Conservation (phyloP, 2,329 filamentous ascomycete species). For the Colletotrichum navitas region DNA sequence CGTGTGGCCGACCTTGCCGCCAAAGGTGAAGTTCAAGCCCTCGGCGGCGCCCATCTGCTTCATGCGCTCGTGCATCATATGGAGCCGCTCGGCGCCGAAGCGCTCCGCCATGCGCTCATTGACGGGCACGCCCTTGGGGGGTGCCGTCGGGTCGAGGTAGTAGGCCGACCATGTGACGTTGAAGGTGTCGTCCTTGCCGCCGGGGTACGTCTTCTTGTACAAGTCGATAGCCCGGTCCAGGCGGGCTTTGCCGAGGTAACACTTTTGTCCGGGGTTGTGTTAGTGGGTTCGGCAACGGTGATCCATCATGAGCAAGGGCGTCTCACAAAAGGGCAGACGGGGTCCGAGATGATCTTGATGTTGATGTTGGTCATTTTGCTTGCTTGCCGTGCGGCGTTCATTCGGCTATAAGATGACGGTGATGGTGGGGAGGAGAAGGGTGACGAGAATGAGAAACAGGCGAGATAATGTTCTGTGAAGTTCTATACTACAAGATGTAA, state of each 20-base stretch:
- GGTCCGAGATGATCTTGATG: constrained; percentile 85
- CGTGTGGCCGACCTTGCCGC: constrained; percentile 80
- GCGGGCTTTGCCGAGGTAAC: constrained; percentile 84
- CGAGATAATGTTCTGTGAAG: not conserved
- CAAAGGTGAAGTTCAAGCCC: constrained; percentile 80
- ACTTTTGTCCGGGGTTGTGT: constrained; percentile 57
- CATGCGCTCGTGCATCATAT: constrained; percentile 70
- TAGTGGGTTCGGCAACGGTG: constrained; percentile 25
- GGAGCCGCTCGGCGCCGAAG: constrained; percentile 74
- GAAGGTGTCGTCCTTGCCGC: constrained; percentile 74
- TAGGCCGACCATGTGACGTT: constrained; percentile 82
- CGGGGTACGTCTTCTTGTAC: constrained; percentile 73
- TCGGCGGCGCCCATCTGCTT: constrained; percentile 69
- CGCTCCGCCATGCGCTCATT: constrained; percentile 68
- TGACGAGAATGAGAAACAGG: not conserved
- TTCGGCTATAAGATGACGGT: not conserved
- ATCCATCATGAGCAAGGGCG: not conserved
- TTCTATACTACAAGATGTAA: not conserved
- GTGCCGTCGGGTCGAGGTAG: constrained; percentile 79
- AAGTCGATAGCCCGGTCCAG: constrained; percentile 78
- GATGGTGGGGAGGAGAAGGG: too few species aligned
- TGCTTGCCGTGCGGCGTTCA: constrained; percentile 36
- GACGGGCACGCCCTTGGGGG: constrained; percentile 59
- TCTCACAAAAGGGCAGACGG: constrained; percentile 75
- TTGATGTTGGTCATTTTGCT: constrained; percentile 77